phyloP scores from a whole-genome alignment of 2,329 filamentous ascomycete genomes.

The Cadophora sp. region DNA sequence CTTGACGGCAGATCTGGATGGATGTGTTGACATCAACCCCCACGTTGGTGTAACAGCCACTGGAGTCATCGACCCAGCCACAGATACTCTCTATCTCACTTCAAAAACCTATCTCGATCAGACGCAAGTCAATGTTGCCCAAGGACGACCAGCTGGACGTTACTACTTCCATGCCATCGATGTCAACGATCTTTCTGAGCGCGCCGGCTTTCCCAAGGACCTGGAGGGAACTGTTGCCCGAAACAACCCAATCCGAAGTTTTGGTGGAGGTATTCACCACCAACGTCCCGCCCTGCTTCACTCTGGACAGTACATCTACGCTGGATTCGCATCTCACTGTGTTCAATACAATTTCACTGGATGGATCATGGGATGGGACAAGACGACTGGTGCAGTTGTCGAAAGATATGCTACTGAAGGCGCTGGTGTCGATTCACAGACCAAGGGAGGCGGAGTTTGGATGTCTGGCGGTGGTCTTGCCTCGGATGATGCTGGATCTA shows the following conservation, averaged over 20 bases:
- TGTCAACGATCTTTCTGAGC: conserved; percentile 51
- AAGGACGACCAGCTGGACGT: conserved; percentile 50
- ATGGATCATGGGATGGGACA: conserved; percentile 56
- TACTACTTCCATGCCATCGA: conserved; percentile 55
- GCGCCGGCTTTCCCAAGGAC: conserved; percentile 49
- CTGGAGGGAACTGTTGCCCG: conserved; percentile 52
- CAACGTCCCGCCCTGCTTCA: conserved; percentile 55
- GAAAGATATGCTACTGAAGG: conserved; percentile 53
- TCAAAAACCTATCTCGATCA: conserved; percentile 56
- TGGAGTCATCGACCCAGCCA: conserved; percentile 57
- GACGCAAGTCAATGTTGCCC: conserved; percentile 43
- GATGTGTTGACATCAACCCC: conserved; percentile 56
- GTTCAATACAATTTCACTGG: conserved; percentile 59
- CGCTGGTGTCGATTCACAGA: conserved; percentile 48
- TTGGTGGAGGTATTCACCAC: conserved; percentile 55
- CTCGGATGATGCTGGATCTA: conserved; percentile 53
- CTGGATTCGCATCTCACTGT: conserved; percentile 57
- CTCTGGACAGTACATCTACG: conserved; percentile 54
- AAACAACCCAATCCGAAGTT: conserved; percentile 53
- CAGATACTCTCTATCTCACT: conserved; percentile 56
- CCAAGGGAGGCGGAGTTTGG: conserved; percentile 54
- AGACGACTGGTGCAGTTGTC: conserved; percentile 51
- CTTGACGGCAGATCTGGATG: conserved; percentile 52
- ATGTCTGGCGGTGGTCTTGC: conserved; percentile 57
- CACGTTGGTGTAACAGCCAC: conserved; percentile 55